Percentiles rank a stretch among this genome's conserved stretches.
phyloP scores from a whole-genome alignment of 208 protist genomes.

The Leishmania major region DNA sequence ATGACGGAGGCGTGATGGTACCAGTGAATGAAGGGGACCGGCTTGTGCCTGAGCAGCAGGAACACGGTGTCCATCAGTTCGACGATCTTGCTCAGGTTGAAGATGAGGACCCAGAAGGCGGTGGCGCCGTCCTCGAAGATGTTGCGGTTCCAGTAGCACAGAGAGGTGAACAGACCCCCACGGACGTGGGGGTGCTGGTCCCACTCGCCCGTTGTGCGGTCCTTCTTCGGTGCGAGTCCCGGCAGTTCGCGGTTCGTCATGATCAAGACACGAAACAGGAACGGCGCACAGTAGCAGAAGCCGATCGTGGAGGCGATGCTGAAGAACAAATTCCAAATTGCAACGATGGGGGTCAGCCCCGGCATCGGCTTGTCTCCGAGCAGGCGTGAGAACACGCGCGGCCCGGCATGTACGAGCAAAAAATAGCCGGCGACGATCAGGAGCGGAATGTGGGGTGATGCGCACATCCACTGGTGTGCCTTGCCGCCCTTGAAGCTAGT shows the following conservation, averaged over 20 bases:
- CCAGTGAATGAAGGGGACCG: slow-evolving; percentile 88
- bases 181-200: slow-evolving; percentile 33
- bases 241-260: slow-evolving; percentile 29
- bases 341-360: slow-evolving; percentile 33
- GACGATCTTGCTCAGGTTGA: slow-evolving; percentile 80
- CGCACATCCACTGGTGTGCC: slow-evolving; percentile 36
- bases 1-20: slow-evolving; percentile 94
- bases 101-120: slow-evolving; percentile 71
- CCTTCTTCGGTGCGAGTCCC: slow-evolving; percentile 32
- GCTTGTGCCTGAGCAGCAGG: slow-evolving; percentile 77
- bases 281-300: slow-evolving; percentile 53
- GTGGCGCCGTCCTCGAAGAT: slow-evolving; percentile 49
- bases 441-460: slow-evolving; percentile 35
- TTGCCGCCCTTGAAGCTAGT: slow-evolving; percentile 34
- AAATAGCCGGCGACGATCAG: slow-evolving; percentile 37
- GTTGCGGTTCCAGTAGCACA: slow-evolving; percentile 59
- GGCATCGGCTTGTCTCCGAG: slow-evolving; percentile 8
- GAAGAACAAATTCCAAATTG: slow-evolving; percentile 81
- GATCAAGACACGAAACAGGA: slow-evolving; percentile 35
- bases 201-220: slow-evolving; percentile 28
- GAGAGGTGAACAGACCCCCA: slow-evolving; percentile 53
- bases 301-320: slow-evolving; percentile 64
- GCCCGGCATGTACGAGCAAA: slow-evolving; percentile 44
- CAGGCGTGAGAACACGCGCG: slow-evolving; percentile 10
- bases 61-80: slow-evolving; percentile 89